Percentiles rank a stretch among this genome's conserved stretches.
phyloP scores from a whole-genome alignment of 768 basidiomycete genomes.

The Boletus rex-veris region DNA sequence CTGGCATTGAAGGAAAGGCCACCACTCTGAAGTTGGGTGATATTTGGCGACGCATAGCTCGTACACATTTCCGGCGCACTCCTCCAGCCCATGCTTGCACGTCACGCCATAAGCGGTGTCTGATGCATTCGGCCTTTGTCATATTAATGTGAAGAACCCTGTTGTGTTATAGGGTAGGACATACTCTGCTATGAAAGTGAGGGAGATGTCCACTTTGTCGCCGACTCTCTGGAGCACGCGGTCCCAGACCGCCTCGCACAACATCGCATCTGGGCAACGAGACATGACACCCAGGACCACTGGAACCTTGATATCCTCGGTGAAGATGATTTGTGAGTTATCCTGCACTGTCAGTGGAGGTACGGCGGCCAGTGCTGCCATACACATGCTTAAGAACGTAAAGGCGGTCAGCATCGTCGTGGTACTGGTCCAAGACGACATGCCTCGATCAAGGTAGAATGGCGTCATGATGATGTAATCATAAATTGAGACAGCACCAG shows the following conservation, averaged over 20 bases:
- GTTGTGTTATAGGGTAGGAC: constrained; percentile 26
- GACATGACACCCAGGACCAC: constrained; percentile 63
- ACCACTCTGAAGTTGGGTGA: constrained; percentile 57
- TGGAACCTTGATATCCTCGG: constrained; percentile 41
- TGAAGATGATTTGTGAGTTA: constrained; percentile 5
- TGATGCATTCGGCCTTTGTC: constrained; percentile 53
- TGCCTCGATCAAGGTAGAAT: constrained; percentile 9
- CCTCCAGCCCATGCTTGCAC: constrained; percentile 76
- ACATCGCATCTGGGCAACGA: constrained; percentile 75
- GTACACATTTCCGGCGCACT: constrained; percentile 88
- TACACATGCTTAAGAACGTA: constrained; percentile 16
- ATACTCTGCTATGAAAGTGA: constrained; percentile 75
- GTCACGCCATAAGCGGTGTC: constrained; percentile 72
- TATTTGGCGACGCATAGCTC: constrained; percentile 78
- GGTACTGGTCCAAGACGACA: constrained; percentile 7
- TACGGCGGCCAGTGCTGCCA: constrained; percentile 10
- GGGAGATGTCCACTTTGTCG: constrained; percentile 61
- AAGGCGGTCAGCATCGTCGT: constrained; percentile 23
- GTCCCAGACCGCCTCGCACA: constrained; percentile 78
- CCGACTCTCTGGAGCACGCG: constrained; percentile 59
- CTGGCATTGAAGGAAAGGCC: constrained; percentile 80
- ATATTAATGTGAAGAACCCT: constrained; percentile 8
- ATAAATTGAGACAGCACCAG: background rate
- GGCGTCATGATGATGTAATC: constrained; percentile 30
- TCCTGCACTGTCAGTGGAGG: constrained; percentile 23